Evolutionary conservation across 2,329 filamentous ascomycete species (phyloP).

Genomic region (Diaporthe batatas): DNA sequence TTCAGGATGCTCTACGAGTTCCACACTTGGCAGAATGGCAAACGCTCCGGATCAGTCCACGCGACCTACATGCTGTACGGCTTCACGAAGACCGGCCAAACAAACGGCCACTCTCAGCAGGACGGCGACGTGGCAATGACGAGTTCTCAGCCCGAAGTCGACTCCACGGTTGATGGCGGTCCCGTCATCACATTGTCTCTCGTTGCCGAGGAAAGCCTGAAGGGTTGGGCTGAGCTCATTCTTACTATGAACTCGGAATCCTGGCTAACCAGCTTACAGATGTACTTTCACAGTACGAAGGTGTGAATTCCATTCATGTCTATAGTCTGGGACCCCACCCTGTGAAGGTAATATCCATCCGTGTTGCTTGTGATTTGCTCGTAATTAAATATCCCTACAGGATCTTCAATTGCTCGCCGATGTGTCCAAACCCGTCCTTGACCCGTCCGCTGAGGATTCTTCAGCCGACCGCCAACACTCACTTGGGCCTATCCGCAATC

Average conservation of each 20-base stretch:
- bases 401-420: conserved; percentile 80
- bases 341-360: conserved; percentile 65
- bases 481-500: conserved; percentile 83
- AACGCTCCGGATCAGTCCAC: conserved; percentile 80
- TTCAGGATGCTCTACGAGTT: conserved; percentile 89
- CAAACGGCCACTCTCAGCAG: conserved; percentile 49
- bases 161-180: conserved; percentile 63
- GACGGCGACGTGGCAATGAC: conserved; percentile 79
- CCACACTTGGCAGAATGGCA: conserved; percentile 80
- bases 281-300: conserved; percentile 75
- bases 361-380: background rate
- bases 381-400: conserved; percentile 44
- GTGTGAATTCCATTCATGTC: conserved; percentile 84
- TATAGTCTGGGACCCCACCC: conserved; percentile 85
- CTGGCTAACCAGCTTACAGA: conserved; percentile 59
- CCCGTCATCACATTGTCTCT: conserved; percentile 73
- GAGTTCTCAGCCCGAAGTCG: conserved; percentile 72
- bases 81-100: conserved; percentile 61
- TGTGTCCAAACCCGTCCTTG: conserved; percentile 72
- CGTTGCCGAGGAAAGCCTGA: conserved; percentile 78
- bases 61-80: conserved; percentile 94
- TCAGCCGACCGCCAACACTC: conserved; percentile 68
- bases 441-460: conserved; percentile 69
- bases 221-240: conserved; percentile 63
- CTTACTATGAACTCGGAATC: background rate